These are phyloP conservation scores for Chamaecyparis obtusa DNA, from an alignment of 75 land plant genomes.

Conservation along the genomic window DNA sequence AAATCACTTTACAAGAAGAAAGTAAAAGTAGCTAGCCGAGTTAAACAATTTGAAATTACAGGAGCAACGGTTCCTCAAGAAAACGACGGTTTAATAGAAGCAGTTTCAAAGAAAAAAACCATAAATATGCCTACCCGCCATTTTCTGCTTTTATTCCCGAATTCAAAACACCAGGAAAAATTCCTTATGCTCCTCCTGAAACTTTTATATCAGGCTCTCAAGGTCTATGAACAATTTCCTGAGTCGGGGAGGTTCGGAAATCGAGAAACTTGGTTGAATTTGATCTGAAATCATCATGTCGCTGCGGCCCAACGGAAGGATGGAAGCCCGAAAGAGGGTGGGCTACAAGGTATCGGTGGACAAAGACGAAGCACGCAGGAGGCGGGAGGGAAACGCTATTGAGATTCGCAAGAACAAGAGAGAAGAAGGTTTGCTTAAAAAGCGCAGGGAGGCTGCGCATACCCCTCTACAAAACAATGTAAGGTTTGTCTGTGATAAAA, in stretches of 20 bases:
- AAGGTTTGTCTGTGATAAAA: neutral
- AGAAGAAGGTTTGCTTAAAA: conserved; percentile 46
- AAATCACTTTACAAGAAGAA: no score
- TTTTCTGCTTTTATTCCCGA: neutral
- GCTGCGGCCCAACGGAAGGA: conserved; percentile 39
- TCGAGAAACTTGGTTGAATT: neutral
- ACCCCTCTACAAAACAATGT: neutral
- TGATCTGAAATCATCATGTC: conserved; percentile 21
- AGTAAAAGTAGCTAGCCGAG: no score
- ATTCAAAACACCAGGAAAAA: neutral
- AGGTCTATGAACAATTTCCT: neutral
- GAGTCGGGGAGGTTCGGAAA: neutral
- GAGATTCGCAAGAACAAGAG: conserved; percentile 53
- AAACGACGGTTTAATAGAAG: neutral
- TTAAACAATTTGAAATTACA: neutral
- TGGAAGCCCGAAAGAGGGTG: conserved; percentile 37
- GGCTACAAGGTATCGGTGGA: conserved; percentile 40
- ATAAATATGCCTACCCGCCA: neutral
- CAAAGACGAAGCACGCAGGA: conserved; percentile 44
- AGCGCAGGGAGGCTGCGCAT: conserved; percentile 25
- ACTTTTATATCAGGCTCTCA: neutral
- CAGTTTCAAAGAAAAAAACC: neutral
- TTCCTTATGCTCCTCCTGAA: neutral
- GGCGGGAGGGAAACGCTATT: conserved; percentile 45
- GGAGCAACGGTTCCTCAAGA: neutral